These are phyloP conservation scores for Globisporangium alternatum DNA, from an alignment of 352 stramenopile genomes.

Conservation along the genomic window DNA sequence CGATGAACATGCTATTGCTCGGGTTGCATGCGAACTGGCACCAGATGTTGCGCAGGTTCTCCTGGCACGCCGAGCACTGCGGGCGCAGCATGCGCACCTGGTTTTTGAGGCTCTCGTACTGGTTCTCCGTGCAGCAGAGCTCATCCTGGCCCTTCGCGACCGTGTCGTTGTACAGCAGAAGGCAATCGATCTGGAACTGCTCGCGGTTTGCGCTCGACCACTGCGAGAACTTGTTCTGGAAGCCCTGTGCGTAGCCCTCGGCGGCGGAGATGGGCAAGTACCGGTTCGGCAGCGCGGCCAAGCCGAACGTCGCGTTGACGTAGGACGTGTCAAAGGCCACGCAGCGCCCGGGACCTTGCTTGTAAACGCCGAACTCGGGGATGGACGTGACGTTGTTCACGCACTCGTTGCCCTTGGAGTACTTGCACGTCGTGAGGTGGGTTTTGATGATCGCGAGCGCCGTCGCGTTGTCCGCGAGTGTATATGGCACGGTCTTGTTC, in stretches of 20 bases:
- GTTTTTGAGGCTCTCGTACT: conserved; percentile 59
- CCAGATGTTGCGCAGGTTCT: conserved; percentile 76
- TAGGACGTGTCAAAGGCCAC: conserved; percentile 66
- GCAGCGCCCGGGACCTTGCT: conserved; percentile 44
- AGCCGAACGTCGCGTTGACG: conserved; percentile 35
- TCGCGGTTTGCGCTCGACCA: conserved; percentile 58
- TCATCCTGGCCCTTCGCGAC: conserved; percentile 48
- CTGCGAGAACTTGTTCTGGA: conserved; percentile 69
- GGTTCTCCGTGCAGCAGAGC: conserved; percentile 76
- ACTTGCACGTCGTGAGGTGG: conserved; percentile 62
- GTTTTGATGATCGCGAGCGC: conserved; percentile 35
- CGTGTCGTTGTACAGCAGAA: conserved; percentile 64
- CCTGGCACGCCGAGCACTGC: conserved; percentile 64
- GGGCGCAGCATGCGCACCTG: conserved; percentile 59
- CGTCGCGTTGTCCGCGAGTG: conserved; percentile 35
- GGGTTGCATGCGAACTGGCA: conserved; percentile 80
- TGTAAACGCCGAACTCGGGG: conserved; percentile 50
- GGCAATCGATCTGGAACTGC: conserved; percentile 67
- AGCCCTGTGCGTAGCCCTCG: conserved; percentile 52
- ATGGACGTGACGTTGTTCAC: conserved; percentile 49
- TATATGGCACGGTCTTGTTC: conserved; percentile 27
- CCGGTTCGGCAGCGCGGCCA: conserved; percentile 41
- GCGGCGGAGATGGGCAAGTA: conserved; percentile 63
- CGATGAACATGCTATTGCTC: conserved; percentile 75
- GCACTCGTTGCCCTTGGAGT: conserved; percentile 59